phyloP scores from a whole-genome alignment of 768 basidiomycete species.

The Leucogyrophana mollusca region DNA sequence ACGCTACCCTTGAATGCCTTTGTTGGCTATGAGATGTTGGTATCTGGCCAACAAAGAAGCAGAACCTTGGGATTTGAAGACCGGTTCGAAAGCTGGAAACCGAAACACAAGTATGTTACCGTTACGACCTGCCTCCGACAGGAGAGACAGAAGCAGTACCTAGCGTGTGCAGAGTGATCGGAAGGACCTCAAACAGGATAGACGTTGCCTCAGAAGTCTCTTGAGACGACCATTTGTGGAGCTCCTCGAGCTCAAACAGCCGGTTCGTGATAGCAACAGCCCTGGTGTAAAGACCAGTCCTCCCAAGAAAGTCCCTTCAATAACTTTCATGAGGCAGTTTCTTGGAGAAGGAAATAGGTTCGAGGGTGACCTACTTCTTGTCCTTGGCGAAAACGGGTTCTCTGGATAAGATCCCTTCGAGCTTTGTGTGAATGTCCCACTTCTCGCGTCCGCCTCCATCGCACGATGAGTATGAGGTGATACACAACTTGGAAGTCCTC shows the following conservation, averaged over 20 bases:
- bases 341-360: background rate
- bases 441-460: conserved; percentile 44
- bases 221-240: conserved; percentile 50
- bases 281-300: conserved; percentile 56
- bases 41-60: conserved; percentile 52
- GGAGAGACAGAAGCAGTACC: conserved; percentile 21
- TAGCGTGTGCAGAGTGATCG: conserved; percentile 41
- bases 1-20: conserved; percentile 55
- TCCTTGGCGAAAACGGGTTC: conserved; percentile 65
- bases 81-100: conserved; percentile 57
- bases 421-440: conserved; percentile 47
- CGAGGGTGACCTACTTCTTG: conserved; percentile 37
- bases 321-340: background rate
- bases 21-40: conserved; percentile 44
- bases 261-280: conserved; percentile 55
- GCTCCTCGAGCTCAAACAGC: conserved; percentile 56
- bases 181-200: conserved; percentile 51
- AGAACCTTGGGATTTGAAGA: conserved; percentile 62
- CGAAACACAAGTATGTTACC: conserved; percentile 18
- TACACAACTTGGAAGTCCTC: conserved; percentile 20
- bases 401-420: conserved; percentile 45
- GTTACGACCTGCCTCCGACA: conserved; percentile 11
- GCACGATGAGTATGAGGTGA: too few species aligned
- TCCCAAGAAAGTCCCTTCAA: conserved; percentile 53
- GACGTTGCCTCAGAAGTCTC: conserved; percentile 47